A percentile compares a stretch with the other conserved stretches of the same genome.
Evolutionary conservation across 2,329 filamentous ascomycete genomes (phyloP).

Genomic region (Lomentospora prolificans): DNA sequence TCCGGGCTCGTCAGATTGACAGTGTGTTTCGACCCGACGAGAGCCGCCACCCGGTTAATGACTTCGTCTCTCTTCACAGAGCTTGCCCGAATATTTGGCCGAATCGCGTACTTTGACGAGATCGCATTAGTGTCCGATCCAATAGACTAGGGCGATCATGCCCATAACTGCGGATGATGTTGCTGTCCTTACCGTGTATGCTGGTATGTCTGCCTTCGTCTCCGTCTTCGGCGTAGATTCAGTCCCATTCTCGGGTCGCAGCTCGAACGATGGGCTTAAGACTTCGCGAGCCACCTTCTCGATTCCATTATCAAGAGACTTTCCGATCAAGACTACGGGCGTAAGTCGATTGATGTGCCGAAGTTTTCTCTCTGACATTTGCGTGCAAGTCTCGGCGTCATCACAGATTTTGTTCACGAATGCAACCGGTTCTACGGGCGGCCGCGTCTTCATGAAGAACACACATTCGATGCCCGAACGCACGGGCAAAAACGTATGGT

Average conservation of each 20-base stretch:
- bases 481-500: conserved; percentile 37
- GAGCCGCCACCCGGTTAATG: conserved; percentile 59
- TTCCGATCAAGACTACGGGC: conserved; percentile 43
- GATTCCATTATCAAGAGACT: conserved; percentile 59
- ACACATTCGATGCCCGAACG: conserved; percentile 51
- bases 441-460: conserved; percentile 48
- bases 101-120: conserved; percentile 81
- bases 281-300: conserved; percentile 54
- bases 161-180: neutral
- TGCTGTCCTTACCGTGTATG: conserved; percentile 31
- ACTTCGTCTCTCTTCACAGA: conserved; percentile 43
- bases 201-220: conserved; percentile 12
- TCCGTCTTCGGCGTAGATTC: neutral
- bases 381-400: conserved; percentile 36
- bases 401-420: conserved; percentile 45
- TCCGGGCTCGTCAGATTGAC: conserved; percentile 72
- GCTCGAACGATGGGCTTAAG: conserved; percentile 51
- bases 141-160: neutral
- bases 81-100: conserved; percentile 53
- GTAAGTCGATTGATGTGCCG: conserved; percentile 51
- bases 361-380: conserved; percentile 33
- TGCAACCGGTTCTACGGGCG: conserved; percentile 44
- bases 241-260: conserved; percentile 19
- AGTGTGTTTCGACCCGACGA: conserved; percentile 58
- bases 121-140: too few relatives aligned